Evolutionary conservation across 345 rosid species (phyloP), one percentile per base, ranked within the genome.

Genomic region (Isatis tinctoria): DNA sequence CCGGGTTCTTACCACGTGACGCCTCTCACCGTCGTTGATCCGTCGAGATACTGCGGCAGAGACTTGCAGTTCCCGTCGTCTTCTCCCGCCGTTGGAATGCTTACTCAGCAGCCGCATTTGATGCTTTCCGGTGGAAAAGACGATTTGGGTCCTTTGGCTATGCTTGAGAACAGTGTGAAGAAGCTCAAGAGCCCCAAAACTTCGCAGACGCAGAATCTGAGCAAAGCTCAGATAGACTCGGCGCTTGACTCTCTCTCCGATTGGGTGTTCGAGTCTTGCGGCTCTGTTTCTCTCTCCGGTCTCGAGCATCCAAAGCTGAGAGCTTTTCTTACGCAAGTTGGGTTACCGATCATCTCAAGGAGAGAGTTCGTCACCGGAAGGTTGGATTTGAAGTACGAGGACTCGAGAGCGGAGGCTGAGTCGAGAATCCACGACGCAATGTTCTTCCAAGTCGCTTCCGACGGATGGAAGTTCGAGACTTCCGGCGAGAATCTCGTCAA

Each of bases 121-220:
- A 82, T 92, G 67, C 84, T 96, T 18, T 96, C 99, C 2, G 98
- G 99, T 20, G 99, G 99, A 57, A 92, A 87, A 84, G 99, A 89
- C 43, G 99, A 96, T 79, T 77, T 92, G 57, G 95, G 92, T 18
- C 86, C 98, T 10, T 80, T 96, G 67, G 99, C 97, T 33, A 87
- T 89, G 98, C 81, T 96, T 77, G 98, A 96, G 78, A 91, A 92
- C 70, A 92, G 98, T 65, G 99, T 96, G 17, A 92, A 96, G 90
- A 90, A 86, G 87, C 85, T 96, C 20, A 92, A 91, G 70, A 88
- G 93, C 65, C 98, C 93, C 10, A 91, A 89, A 71, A 87, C 87
- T 5, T 85, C 88, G 0, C 95, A 92, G 4, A 88, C 90, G 6
- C 91, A 86, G 14, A 76, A 87, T 56, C 79, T 96, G 52, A 92